phyloP scores from a whole-genome alignment of 1,284 basidiomycete genomes.

The Malassezia caprae region DNA sequence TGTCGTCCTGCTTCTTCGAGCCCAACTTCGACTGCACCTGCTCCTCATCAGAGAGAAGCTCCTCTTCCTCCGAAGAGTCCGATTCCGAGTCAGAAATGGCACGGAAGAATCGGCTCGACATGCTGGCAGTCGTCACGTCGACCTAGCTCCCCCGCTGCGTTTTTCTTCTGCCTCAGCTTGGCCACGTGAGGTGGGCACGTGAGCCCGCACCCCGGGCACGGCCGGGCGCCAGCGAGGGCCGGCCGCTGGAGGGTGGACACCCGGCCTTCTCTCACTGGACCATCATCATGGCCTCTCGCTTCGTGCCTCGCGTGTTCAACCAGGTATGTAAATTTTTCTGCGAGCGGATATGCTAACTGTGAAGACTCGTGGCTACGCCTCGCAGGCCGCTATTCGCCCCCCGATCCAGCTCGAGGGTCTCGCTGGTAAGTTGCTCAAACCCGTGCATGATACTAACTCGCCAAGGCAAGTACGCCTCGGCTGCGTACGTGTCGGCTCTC shows the following conservation, averaged over 20 bases:
- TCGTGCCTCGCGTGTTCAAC: conserved; percentile 16
- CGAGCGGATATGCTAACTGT: background rate
- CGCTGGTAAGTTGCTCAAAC: conserved; percentile 25
- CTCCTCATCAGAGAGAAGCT: conserved; percentile 44
- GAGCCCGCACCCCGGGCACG: conserved; percentile 13
- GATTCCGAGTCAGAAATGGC: conserved; percentile 47
- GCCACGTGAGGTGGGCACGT: conserved; percentile 16
- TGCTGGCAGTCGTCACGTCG: conserved; percentile 12
- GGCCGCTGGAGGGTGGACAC: background rate
- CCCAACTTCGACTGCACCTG: conserved; percentile 26
- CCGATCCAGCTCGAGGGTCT: conserved; percentile 40
- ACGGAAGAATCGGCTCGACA: conserved; percentile 47
- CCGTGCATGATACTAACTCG: conserved; percentile 23
- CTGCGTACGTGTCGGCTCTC: conserved; percentile 82
- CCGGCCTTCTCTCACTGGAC: background rate
- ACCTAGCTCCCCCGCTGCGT: background rate
- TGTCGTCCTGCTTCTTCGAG: conserved; percentile 19
- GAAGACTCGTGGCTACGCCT: conserved; percentile 42
- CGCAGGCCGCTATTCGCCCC: conserved; percentile 36
- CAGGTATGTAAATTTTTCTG: conserved; percentile 13
- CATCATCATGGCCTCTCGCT: conserved; percentile 15
- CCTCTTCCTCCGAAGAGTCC: conserved; percentile 44
- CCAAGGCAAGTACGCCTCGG: conserved; percentile 85
- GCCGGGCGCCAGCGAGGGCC: conserved; percentile 14
- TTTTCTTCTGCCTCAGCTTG: conserved; percentile 10